Base-by-base conservation (phyloP, 345 rosid species). In the Camelina neglecta region DNA sequence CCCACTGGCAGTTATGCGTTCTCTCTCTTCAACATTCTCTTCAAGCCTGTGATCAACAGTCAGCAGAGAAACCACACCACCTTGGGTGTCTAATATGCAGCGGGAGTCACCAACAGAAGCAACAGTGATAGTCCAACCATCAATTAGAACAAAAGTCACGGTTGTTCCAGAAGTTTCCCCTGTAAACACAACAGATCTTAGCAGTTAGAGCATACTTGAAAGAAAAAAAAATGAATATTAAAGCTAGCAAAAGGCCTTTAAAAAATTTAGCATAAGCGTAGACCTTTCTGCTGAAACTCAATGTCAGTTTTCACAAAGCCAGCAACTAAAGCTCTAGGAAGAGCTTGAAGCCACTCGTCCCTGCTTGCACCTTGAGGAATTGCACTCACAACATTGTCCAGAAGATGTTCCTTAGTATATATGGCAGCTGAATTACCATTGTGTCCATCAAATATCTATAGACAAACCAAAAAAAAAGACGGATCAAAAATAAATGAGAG, bases 41-140 rank as follows among this genome's bases (percentile, higher is more conserved):
- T 96, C 99, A 16, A 96, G 85, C 83, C 99, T 87, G 75, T 96
- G 99, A 82, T 96, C 99, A 42, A 93, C 99, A 5, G 99, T 96
- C 82, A 96, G 83, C 3, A 96, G 93, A 67, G 99, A 93, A 59
- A 96, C 95, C 60, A 91, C 87, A 55, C 98, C 99, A 26, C 94
- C 96, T 75, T 91, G 97, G 51, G 97, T 88, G 74, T 96, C 98
- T 84, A 96, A 87, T 81, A 96, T 96, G 87, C 99, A 96, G 64
- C 99, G 87, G 36, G 99, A 96, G 79, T 96, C 99, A 24, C 99
- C 99, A 36, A 96, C 98, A n/a, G 99, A 93, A 58, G 97, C 99
- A 65, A 91, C 98, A 81, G 99, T 96, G 55, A 96, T 86, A 72
- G 99, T 96, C 99, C 98, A 96, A 24, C 92, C 97, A 84, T 96